phyloP scores from a whole-genome alignment of 208 protist species.

The Leptomonas pyrrhocoris region DNA sequence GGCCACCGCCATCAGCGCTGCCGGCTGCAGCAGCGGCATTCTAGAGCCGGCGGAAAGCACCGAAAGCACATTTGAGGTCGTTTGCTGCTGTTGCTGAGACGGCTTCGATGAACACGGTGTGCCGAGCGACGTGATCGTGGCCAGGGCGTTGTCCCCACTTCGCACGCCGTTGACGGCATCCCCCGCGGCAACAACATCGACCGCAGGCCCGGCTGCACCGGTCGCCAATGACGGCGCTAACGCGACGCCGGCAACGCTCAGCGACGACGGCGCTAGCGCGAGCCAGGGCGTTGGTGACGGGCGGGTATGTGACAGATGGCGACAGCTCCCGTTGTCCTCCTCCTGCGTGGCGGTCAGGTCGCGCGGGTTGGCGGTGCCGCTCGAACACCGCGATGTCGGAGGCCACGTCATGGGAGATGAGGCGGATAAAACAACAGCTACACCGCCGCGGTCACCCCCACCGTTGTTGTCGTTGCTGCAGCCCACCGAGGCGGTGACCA shows the following conservation, averaged over 20 bases:
- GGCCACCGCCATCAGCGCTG: neutral
- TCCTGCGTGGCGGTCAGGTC: neutral
- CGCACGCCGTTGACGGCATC: too few species aligned
- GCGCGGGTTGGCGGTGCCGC: constrained; percentile 1
- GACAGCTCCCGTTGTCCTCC: neutral
- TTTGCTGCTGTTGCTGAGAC: constrained; percentile 6
- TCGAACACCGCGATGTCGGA: constrained; percentile 10
- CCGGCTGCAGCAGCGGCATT: neutral
- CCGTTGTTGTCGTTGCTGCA: too few species aligned
- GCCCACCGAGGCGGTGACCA: neutral
- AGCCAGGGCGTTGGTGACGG: neutral
- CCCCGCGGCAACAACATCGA: too few species aligned
- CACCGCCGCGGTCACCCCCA: neutral
- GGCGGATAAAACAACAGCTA: neutral
- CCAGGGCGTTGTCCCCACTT: too few species aligned
- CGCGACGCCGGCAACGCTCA: neutral
- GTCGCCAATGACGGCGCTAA: too few species aligned
- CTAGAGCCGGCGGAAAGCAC: neutral
- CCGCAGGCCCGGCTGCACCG: too few species aligned
- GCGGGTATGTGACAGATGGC: neutral
- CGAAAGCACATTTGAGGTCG: neutral
- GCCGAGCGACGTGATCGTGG: too few species aligned
- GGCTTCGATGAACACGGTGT: too few species aligned
- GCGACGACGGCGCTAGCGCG: neutral
- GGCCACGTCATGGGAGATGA: constrained; percentile 13